Percentiles rank a stretch among this genome's conserved stretches.
phyloP scores from a whole-genome alignment of 768 basidiomycete species.

The Zangia roseola region DNA sequence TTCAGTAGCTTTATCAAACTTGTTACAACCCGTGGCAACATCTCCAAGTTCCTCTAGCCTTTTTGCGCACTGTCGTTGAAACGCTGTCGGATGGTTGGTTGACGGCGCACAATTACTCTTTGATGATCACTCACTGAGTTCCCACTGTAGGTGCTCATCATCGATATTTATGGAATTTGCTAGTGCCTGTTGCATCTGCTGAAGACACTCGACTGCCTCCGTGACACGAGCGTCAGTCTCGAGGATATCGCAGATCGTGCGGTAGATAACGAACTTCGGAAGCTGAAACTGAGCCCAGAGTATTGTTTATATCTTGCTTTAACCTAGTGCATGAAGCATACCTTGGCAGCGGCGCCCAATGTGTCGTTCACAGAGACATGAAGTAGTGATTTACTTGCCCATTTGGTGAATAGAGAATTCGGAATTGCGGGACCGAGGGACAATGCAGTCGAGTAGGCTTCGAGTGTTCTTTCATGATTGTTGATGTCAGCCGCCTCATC shows the following conservation, averaged over 20 bases:
- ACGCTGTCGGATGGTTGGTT: not conserved
- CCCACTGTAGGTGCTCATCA: too few species aligned
- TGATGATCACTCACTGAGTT: too few species aligned
- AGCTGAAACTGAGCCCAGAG: not conserved
- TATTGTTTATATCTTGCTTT: too few species aligned
- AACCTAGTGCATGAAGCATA: not conserved
- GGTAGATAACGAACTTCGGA: too few species aligned
- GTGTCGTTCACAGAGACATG: not conserved
- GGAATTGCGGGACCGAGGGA: not conserved
- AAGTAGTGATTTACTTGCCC: not conserved
- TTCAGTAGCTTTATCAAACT: not conserved
- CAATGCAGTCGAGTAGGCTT: not conserved
- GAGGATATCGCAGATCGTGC: too few species aligned
- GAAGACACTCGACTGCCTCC: too few species aligned
- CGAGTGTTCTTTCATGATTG: not conserved
- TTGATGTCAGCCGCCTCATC: not conserved
- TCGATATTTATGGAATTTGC: too few species aligned
- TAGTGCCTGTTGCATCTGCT: too few species aligned
- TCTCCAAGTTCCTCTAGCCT: slow-evolving; percentile 2
- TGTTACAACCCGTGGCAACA: not conserved
- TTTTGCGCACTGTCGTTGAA: not conserved
- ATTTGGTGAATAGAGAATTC: not conserved
- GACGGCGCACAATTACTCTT: too few species aligned
- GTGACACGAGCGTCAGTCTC: too few species aligned
- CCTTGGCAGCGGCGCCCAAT: not conserved